Conservation (phyloP, 768 basidiomycete species). For the Cantharellus anzutake region DNA sequence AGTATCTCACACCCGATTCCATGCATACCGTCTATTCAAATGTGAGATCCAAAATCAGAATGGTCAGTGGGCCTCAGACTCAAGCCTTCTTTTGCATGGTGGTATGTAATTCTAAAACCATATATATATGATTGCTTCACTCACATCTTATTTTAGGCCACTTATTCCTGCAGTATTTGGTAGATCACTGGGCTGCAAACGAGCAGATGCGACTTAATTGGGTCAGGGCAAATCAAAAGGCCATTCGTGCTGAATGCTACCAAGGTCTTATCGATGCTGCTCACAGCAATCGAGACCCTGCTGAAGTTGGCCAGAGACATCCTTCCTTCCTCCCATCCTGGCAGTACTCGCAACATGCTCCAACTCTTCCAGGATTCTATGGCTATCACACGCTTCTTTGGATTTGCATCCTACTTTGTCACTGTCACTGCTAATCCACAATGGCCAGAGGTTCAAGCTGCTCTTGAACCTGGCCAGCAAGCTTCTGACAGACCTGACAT, state of each 20-base stretch:
- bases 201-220: conserved; percentile 1
- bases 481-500: conserved; percentile 24
- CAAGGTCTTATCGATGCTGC: conserved; percentile 3
- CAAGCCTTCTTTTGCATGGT: conserved; percentile 18
- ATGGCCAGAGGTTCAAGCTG: conserved; percentile 8
- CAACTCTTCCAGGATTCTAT: conserved; percentile 11
- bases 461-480: conserved; percentile 7
- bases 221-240: conserved; percentile 1
- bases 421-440: conserved; percentile 10
- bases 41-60: conserved; percentile 9
- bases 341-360: conserved; percentile 8
- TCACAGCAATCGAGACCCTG: neutral
- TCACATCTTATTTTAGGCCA: too few relatives aligned
- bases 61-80: conserved; percentile 20
- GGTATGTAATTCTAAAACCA: conserved; percentile 24
- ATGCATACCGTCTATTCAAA: conserved; percentile 9
- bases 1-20: too few relatives aligned
- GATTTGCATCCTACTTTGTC: conserved; percentile 8
- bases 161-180: neutral
- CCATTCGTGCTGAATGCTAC: neutral
- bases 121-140: conserved; percentile 17
- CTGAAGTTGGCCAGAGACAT: conserved; percentile 4
- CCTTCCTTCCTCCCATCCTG: conserved; percentile 7
- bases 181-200: conserved; percentile 1
- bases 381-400: conserved; percentile 10